Evolutionary conservation across 2,329 filamentous ascomycete species (phyloP), one percentile per base, ranked within the genome.

Genomic region (Dothidotthia symphoricarpi): DNA sequence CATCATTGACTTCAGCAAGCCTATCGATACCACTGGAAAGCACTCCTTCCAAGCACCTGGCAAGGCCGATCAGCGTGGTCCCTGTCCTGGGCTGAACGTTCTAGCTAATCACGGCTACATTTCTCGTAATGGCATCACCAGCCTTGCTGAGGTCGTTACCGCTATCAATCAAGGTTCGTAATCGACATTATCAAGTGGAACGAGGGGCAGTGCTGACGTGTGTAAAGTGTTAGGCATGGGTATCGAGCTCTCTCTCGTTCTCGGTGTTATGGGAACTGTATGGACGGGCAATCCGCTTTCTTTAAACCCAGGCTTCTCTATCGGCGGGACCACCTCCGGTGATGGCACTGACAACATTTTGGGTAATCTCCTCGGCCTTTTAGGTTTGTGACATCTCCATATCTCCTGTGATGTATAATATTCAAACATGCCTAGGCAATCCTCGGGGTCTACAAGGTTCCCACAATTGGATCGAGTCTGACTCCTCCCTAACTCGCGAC

Each of bases 231-330:
- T 53, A 10, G 50, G 51, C 13, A 76, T 77, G 74, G 68, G 68
- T 19, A 51, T 55, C 27, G 65, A 72, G 41, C 63, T 68, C 3
- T 66, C 68, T 34, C 57, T 75, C 3, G 29, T 55, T 10, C 41
- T 56, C 1, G 66, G 69, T n/a, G 57, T 71, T 3, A 68, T 74
- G 57, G 73, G 72, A 6, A 73, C 71, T 11, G 69, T 73, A 9
- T 71, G 70, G 47, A 69, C 69, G 2, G 76, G 76, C 1, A 73
- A 78, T 42, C 71, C 73, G 5, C 45, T 78, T 0, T 76, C 76
- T 0, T 43, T 75, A 1, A 63, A 69, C 28, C 74, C 69, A 2
- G 68, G 72, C 3, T 77, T 75, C 57, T 78, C 75, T 1, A 78
- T 78, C 27, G 75, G 75, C 9, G 54, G 48, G 3, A 33, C 38